Percentiles rank a stretch among this genome's conserved stretches.
These are phyloP conservation scores for Cucurbita pepo DNA, from an alignment of 306 rosid species.

Conservation along the genomic window DNA sequence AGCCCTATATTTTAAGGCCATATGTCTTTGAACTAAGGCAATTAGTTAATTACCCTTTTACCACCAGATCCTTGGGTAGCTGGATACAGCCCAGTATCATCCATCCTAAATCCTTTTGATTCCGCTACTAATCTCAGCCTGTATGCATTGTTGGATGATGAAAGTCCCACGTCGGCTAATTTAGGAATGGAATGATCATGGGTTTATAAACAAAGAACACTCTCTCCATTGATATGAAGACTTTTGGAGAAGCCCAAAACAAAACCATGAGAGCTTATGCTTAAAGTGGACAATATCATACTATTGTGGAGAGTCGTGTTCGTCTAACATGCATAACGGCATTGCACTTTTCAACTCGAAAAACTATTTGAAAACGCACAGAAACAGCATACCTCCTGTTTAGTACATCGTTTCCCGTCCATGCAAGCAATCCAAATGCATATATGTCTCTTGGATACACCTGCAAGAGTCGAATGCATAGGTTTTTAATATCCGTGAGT, in stretches of 20 bases:
- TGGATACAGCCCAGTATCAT: slow-evolving; percentile 80
- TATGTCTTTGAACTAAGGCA: not conserved
- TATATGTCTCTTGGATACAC: slow-evolving; percentile 73
- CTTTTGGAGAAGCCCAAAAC: too few relatives aligned
- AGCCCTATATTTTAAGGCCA: not conserved
- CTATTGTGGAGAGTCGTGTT: too few relatives aligned
- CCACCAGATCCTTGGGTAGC: slow-evolving; percentile 48
- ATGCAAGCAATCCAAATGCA: slow-evolving; percentile 73
- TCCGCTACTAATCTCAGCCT: slow-evolving; percentile 84
- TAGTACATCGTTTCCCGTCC: slow-evolving; percentile 91
- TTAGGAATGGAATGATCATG: too few relatives aligned
- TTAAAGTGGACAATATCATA: too few relatives aligned
- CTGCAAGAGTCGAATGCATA: slow-evolving; percentile 17
- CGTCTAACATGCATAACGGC: not conserved
- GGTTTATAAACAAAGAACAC: too few relatives aligned
- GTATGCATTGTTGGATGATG: not conserved
- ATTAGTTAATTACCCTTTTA: slow-evolving; percentile 32
- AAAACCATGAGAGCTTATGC: too few relatives aligned
- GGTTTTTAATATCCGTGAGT: not conserved
- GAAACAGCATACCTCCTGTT: slow-evolving; percentile 54
- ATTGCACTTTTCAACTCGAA: not conserved
- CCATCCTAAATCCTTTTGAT: slow-evolving; percentile 81
- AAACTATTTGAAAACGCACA: not conserved
- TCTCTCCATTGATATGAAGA: too few relatives aligned
- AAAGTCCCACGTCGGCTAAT: too few relatives aligned